phyloP scores from a whole-genome alignment of 768 basidiomycete species.

The Scleroderma citrinum region DNA sequence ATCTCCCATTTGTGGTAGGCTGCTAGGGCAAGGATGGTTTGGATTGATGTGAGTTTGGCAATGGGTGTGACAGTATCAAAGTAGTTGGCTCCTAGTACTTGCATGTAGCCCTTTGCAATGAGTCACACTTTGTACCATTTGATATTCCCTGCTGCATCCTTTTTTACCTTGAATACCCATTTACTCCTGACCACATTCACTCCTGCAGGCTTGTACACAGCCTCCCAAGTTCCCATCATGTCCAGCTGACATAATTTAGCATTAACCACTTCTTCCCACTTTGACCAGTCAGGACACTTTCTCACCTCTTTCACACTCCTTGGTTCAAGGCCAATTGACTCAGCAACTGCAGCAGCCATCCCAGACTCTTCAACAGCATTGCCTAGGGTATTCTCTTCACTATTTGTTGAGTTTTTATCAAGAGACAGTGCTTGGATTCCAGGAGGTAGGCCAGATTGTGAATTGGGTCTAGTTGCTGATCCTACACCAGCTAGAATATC shows the following conservation, averaged over 20 bases:
- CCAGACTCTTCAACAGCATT: not conserved
- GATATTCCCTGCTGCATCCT: not conserved
- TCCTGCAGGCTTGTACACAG: slow-evolving; percentile 1
- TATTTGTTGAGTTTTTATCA: too few species aligned
- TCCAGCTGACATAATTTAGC: slow-evolving; percentile 5
- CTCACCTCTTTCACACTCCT: not conserved
- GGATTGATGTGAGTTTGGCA: slow-evolving; percentile 17
- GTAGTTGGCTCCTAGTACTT: too few species aligned
- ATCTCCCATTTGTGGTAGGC: not conserved
- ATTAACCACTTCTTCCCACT: slow-evolving; percentile 4
- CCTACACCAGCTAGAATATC: not conserved
- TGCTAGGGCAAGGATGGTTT: too few species aligned
- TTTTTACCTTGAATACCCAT: slow-evolving; percentile 5
- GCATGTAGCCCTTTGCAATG: slow-evolving; percentile 11
- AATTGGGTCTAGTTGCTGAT: too few species aligned
- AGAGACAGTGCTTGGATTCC: too few species aligned
- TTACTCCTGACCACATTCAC: not conserved
- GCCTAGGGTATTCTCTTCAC: too few species aligned
- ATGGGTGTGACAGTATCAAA: slow-evolving; percentile 12
- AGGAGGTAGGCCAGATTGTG: too few species aligned
- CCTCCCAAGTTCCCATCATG: slow-evolving; percentile 5
- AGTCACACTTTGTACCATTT: slow-evolving; percentile 32
- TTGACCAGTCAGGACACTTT: not conserved
- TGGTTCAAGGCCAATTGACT: not conserved
- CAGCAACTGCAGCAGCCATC: slow-evolving; percentile 1